Percentiles rank a stretch among this genome's conserved stretches.
Conservation (phyloP, 148 eudicot genomes). For the Silene uniflora region DNA sequence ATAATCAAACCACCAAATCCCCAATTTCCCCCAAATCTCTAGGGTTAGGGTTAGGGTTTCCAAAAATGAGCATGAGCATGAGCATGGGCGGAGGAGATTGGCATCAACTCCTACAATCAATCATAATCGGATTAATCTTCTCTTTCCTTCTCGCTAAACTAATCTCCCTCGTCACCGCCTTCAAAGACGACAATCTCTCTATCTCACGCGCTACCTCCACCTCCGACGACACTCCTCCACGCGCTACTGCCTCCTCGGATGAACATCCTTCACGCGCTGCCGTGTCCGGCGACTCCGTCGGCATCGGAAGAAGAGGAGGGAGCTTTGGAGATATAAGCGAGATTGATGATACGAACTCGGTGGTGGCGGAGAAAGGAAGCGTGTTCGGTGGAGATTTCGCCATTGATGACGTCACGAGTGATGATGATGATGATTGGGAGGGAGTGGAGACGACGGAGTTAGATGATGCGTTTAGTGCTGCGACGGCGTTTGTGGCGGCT, state of each 20-base stretch:
- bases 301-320: slow-evolving; percentile 5
- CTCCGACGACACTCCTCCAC: neutral
- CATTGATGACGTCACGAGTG: slow-evolving; percentile 26
- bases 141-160: slow-evolving; percentile 85
- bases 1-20: neutral
- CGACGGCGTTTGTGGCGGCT: slow-evolving; percentile 89
- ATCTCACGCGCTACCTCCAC: slow-evolving; percentile 30
- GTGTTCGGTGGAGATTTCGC: slow-evolving; percentile 25
- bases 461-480: slow-evolving; percentile 90
- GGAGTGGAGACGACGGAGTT: slow-evolving; percentile 96
- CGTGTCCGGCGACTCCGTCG: neutral
- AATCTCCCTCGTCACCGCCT: slow-evolving; percentile 70
- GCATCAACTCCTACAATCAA: slow-evolving; percentile 60
- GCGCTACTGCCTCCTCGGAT: no score
- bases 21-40: neutral
- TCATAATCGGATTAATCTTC: slow-evolving; percentile 67
- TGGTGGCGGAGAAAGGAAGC: slow-evolving; percentile 39
- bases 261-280: neutral
- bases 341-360: slow-evolving; percentile 36
- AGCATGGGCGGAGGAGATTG: slow-evolving; percentile 52
- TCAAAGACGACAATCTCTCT: slow-evolving; percentile 56
- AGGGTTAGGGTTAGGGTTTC: slow-evolving; percentile 33
- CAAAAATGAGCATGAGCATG: no score
- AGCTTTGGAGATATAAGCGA: slow-evolving; percentile 28
- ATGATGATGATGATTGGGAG: slow-evolving; percentile 98